Conservation (phyloP, 805 yeast species). For the Wickerhamomyces silvicola region DNA sequence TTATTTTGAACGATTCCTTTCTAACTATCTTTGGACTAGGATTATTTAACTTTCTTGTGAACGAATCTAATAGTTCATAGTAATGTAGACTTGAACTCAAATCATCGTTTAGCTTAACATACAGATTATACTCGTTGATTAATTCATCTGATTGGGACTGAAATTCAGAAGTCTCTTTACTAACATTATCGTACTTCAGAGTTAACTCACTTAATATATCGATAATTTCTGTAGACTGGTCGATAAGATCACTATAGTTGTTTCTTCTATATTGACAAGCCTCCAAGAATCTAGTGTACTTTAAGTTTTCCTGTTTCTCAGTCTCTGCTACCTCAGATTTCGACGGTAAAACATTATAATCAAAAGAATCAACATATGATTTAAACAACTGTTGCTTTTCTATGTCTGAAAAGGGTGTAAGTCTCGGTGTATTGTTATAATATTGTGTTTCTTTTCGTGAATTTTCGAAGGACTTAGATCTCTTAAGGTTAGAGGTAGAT, state of each 20-base stretch:
- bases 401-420: slow-evolving; percentile 23
- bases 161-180: slow-evolving; percentile 57
- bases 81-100: slow-evolving; percentile 44
- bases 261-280: slow-evolving; percentile 25
- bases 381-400: slow-evolving; percentile 32
- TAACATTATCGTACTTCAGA: slow-evolving; percentile 49
- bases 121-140: slow-evolving; percentile 38
- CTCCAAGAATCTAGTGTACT: slow-evolving; percentile 25
- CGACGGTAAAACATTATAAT: slow-evolving; percentile 35
- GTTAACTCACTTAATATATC: slow-evolving; percentile 41
- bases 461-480: slow-evolving; percentile 11
- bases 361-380: slow-evolving; percentile 31
- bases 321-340: slow-evolving; percentile 34
- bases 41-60: slow-evolving; percentile 61
- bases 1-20: slow-evolving; percentile 45
- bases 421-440: slow-evolving; percentile 1
- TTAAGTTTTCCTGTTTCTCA: slow-evolving; percentile 30
- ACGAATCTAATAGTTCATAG: slow-evolving; percentile 66
- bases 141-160: slow-evolving; percentile 49
- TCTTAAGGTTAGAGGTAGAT: slow-evolving; percentile 5
- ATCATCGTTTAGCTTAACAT: slow-evolving; percentile 35
- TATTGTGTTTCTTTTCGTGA: background rate
- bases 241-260: slow-evolving; percentile 31
- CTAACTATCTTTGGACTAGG: slow-evolving; percentile 66
- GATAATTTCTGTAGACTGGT: slow-evolving; percentile 40